A percentile compares a stretch with the other conserved stretches of the same genome.
Evolutionary conservation across 495 filamentous ascomycete species (phyloP).

Genomic region (Talaromyces liani): DNA sequence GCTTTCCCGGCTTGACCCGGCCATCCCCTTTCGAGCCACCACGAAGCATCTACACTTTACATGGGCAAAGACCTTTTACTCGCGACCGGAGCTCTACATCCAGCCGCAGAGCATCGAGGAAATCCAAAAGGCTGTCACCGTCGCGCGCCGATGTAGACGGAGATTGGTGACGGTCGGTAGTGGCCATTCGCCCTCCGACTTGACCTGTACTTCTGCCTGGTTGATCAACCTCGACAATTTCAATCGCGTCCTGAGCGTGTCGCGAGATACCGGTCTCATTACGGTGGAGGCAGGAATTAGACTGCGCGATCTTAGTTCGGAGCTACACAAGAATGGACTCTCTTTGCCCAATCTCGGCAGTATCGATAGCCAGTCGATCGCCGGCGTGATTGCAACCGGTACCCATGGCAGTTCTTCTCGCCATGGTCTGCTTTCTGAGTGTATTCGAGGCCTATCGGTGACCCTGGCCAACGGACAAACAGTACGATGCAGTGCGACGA

Average conservation of each 20-base stretch:
- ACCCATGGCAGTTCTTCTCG: slow-evolving; percentile 83
- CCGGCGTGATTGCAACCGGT: slow-evolving; percentile 84
- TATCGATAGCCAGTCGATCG: slow-evolving; percentile 90
- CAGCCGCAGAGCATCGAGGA: slow-evolving; percentile 70
- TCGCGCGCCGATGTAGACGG: slow-evolving; percentile 75
- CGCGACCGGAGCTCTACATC: slow-evolving; percentile 81
- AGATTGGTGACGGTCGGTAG: slow-evolving; percentile 75
- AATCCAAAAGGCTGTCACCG: slow-evolving; percentile 71
- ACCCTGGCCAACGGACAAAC: slow-evolving; percentile 77
- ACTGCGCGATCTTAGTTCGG: slow-evolving; percentile 58
- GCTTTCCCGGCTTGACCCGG: slow-evolving; percentile 47
- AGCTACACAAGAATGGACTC: slow-evolving; percentile 64
- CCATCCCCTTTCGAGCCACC: slow-evolving; percentile 68
- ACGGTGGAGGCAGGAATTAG: slow-evolving; percentile 81
- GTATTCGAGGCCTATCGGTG: slow-evolving; percentile 62
- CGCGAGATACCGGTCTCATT: slow-evolving; percentile 54
- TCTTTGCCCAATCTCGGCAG: slow-evolving; percentile 85
- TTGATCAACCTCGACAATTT: slow-evolving; percentile 87
- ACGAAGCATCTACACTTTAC: slow-evolving; percentile 73
- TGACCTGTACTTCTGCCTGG: slow-evolving; percentile 94
- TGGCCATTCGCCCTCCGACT: slow-evolving; percentile 82
- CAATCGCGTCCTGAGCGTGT: slow-evolving; percentile 60
- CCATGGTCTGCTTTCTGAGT: slow-evolving; percentile 79
- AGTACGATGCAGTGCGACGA: slow-evolving; percentile 60
- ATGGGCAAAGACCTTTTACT: slow-evolving; percentile 92